Percentiles rank a stretch among this genome's conserved stretches.
Conservation (phyloP, 1,139 yeast genomes). For the Pneumocystis oryctolagi region DNA sequence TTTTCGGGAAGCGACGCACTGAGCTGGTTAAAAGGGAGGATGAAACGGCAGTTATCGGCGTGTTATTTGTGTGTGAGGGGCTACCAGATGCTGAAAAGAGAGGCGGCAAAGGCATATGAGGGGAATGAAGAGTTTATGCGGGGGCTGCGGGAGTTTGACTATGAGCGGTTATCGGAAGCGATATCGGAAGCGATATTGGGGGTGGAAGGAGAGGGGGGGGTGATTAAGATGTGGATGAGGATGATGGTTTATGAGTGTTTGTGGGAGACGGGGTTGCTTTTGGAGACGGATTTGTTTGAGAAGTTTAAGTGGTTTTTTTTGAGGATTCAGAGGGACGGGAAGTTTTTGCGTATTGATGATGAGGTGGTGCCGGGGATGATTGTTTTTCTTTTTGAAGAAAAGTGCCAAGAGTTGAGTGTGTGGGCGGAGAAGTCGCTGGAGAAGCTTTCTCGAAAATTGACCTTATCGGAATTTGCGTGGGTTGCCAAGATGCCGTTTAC, state of each 20-base stretch:
- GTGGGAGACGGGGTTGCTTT: conserved; percentile 18
- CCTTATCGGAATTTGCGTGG: conserved; percentile 14
- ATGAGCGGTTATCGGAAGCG: conserved; percentile 13
- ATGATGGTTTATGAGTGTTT: conserved; percentile 18
- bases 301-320: too few relatives aligned
- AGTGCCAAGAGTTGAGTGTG: conserved; percentile 15
- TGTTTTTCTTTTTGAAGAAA: conserved; percentile 20
- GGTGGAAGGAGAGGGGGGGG: conserved; percentile 9
- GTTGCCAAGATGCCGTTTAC: conserved; percentile 6
- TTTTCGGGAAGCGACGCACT: conserved; percentile 14
- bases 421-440: conserved; percentile 21
- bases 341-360: conserved; percentile 18
- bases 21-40: conserved; percentile 15
- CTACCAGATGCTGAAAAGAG: conserved; percentile 13
- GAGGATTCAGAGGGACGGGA: conserved; percentile 18
- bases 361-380: conserved; percentile 22
- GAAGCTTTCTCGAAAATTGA: conserved; percentile 8
- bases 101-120: conserved; percentile 9
- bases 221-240: conserved; percentile 14
- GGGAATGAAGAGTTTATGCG: conserved; percentile 3
- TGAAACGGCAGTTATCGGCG: conserved; percentile 13
- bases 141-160: conserved; percentile 15
- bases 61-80: conserved; percentile 16
- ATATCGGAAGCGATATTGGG: conserved; percentile 12
- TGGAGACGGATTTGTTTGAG: too few relatives aligned